Percentiles rank a stretch among this genome's conserved stretches.
These are phyloP conservation scores for Parascedosporium putredinis DNA, from an alignment of 2,329 filamentous ascomycete genomes.

Conservation along the genomic window DNA sequence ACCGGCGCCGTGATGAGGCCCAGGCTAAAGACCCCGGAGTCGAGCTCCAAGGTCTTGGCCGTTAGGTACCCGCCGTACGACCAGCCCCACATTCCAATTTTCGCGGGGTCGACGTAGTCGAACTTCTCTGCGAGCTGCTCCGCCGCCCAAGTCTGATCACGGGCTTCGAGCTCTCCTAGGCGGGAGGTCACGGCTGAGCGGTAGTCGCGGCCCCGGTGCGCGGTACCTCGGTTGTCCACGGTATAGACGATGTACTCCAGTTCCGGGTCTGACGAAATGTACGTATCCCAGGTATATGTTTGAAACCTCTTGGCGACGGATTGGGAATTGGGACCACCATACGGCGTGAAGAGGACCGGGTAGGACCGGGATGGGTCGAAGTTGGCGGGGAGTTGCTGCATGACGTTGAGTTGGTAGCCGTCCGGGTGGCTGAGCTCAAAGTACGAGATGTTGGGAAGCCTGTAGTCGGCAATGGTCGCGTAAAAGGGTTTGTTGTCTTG, in stretches of 20 bases:
- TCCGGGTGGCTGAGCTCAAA: constrained; percentile 51
- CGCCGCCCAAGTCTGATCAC: constrained; percentile 60
- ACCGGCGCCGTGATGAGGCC: constrained; percentile 57
- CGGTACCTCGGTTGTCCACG: constrained; percentile 59
- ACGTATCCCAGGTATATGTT: constrained; percentile 46
- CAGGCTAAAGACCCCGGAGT: constrained; percentile 50
- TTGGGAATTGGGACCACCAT: constrained; percentile 57
- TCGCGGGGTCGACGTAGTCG: constrained; percentile 43
- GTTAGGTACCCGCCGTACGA: constrained; percentile 58
- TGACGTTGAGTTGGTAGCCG: constrained; percentile 52
- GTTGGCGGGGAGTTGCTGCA: constrained; percentile 53
- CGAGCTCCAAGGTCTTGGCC: constrained; percentile 53
- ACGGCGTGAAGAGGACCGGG: constrained; percentile 56
- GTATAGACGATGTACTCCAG: constrained; percentile 58
- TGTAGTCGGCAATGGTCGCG: constrained; percentile 45
- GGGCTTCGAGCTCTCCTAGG: constrained; percentile 52
- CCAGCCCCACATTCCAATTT: constrained; percentile 60
- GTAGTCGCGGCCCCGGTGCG: constrained; percentile 52
- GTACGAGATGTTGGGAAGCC: constrained; percentile 53
- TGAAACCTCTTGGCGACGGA: constrained; percentile 47
- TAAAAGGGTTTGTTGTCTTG: constrained; percentile 49
- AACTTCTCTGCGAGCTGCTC: constrained; percentile 38
- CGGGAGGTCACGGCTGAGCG: constrained; percentile 46
- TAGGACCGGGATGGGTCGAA: constrained; percentile 55
- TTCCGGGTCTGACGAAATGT: constrained; percentile 57